phyloP scores from a whole-genome alignment of 352 stramenopile species.

The Phytophthora pistaciae region DNA sequence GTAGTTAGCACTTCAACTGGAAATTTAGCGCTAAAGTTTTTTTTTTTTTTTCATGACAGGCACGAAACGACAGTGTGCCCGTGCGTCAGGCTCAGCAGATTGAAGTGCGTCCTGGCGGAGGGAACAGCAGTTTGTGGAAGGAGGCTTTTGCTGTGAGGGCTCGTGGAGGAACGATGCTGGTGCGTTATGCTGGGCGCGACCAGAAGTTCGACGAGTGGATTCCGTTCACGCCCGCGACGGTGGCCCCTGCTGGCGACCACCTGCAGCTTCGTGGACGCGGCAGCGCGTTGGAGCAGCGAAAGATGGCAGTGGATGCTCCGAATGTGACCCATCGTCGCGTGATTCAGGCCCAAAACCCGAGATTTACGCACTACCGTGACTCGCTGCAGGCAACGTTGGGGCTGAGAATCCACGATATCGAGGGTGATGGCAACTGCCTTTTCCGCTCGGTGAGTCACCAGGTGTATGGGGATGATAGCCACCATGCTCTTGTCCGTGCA shows the following conservation, averaged over 20 bases:
- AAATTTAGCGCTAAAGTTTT: neutral
- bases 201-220: slow-evolving; percentile 82
- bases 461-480: slow-evolving; percentile 94
- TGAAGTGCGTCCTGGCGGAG: slow-evolving; percentile 62
- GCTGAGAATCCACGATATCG: slow-evolving; percentile 72
- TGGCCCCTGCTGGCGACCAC: slow-evolving; percentile 72
- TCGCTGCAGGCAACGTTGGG: slow-evolving; percentile 49
- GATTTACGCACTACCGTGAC: slow-evolving; percentile 77
- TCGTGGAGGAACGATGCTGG: slow-evolving; percentile 53
- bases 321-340: slow-evolving; percentile 55
- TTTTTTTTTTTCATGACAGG: slow-evolving; percentile 29
- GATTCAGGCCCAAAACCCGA: slow-evolving; percentile 78
- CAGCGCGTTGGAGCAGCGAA: slow-evolving; percentile 44
- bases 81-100: slow-evolving; percentile 76
- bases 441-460: slow-evolving; percentile 97
- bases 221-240: slow-evolving; percentile 60
- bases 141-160: slow-evolving; percentile 68
- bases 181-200: slow-evolving; percentile 74
- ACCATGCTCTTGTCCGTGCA: slow-evolving; percentile 91
- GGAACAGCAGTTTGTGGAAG: slow-evolving; percentile 61
- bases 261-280: slow-evolving; percentile 43
- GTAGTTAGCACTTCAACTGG: neutral
- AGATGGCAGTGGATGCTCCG: slow-evolving; percentile 56
- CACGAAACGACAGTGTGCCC: slow-evolving; percentile 62
- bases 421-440: slow-evolving; percentile 98